A percentile compares a stretch with the other conserved stretches of the same genome.
Evolutionary conservation across 2,329 filamentous ascomycete species (phyloP).

Genomic region (Zasmidium cellare): DNA sequence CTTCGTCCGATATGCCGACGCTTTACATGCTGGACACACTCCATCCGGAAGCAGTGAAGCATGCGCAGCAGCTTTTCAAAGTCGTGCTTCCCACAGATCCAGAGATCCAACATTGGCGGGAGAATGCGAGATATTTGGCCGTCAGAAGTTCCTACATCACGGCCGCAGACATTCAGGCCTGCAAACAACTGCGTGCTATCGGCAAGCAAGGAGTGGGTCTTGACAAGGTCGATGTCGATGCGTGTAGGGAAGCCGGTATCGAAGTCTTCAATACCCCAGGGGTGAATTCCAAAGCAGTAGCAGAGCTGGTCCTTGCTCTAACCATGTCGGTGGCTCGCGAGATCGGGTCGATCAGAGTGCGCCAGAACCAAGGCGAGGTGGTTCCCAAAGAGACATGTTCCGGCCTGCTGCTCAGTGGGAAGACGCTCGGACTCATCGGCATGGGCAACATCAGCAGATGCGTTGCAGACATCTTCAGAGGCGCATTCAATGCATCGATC

Average conservation of each 20-base stretch:
- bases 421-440: constrained; percentile 39
- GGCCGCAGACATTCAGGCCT: constrained; percentile 24
- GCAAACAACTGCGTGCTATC: constrained; percentile 41
- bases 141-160: constrained; percentile 37
- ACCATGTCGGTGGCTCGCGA: constrained; percentile 32
- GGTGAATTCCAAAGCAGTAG: constrained; percentile 40
- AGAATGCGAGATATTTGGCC: constrained; percentile 43
- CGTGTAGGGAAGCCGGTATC: constrained; percentile 42
- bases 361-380: constrained; percentile 22
- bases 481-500: constrained; percentile 29
- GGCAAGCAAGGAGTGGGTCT: constrained; percentile 52
- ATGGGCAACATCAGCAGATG: constrained; percentile 40
- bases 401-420: constrained; percentile 36
- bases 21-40: constrained; percentile 30
- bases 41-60: constrained; percentile 28
- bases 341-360: constrained; percentile 32
- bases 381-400: constrained; percentile 45
- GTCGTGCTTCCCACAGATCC: constrained; percentile 39
- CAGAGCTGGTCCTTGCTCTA: constrained; percentile 36
- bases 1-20: constrained; percentile 6
- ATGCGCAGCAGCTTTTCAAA: constrained; percentile 41
- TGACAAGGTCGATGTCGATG: constrained; percentile 47
- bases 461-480: constrained; percentile 35
- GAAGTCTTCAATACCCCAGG: constrained; percentile 52
- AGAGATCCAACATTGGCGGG: constrained; percentile 41